Evolutionary conservation across 495 filamentous ascomycete species (phyloP), one percentile per base, ranked within the genome.

Genomic region (Penicillium turbatum): DNA sequence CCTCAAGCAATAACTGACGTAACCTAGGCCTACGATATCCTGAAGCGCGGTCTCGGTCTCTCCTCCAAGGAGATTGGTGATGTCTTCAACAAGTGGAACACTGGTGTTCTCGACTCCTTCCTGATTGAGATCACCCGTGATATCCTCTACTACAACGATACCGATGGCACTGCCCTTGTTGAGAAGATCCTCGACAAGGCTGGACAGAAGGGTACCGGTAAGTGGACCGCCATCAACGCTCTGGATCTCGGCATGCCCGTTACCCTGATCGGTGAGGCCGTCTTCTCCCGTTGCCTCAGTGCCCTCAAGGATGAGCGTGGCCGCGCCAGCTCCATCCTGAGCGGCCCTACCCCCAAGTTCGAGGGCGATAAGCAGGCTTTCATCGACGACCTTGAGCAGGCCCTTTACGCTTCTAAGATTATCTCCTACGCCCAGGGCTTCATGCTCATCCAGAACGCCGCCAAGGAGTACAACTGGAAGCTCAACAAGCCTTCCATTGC

Each of bases 401-500:
- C 93, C 54, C 84, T 98, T 52, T 98, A 98, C 65, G 93, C 93
- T 51, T 97, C 93, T 54, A 98, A 98, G 86, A 97, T 98, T 65
- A 97, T 98, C 75, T 98, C 93, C 34, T 98, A 98, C 69, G 90
- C 92, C 60, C 93, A 98, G 76, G 93, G 93, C 69, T 98, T 98
- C 82, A 98, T 98, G 95, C 84, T 98, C 68, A 97, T 98, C 82
- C 93, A 97, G 79, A 86, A 96, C 76, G 91, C 93, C 61, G 93
- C 92, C 70, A 92, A 88, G 73, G 88, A 96, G 70, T 98, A 95
- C 79, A 63, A 69, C 53, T 98, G 93, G 93, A 97, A 97, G 84
- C 85, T 98, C 50, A 97, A 98, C 85, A 98, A 97, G 85, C 93
- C 93, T 52, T 96, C 95, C 56, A 98, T 98, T 68, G 93, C 93